Evolutionary conservation across 192 early-diverging fungal species (phyloP), one percentile per base, ranked within the genome.

Genomic region (Paraglomus occultum): DNA sequence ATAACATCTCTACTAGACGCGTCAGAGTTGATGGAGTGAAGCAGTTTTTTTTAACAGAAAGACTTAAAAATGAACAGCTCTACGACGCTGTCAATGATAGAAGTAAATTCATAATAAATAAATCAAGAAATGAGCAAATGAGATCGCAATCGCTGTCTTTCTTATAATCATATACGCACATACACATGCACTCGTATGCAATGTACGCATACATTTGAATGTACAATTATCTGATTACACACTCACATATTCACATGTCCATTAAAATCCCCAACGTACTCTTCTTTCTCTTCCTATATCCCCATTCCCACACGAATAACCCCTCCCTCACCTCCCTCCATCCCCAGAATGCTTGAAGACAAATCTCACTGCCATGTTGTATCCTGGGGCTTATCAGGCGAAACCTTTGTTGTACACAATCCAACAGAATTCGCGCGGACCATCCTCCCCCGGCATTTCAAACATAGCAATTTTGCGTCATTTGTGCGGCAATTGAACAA

Each of bases 321-420:
- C 11, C 49, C 49, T 12, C n/a, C 11, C 51, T 3, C 51, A 1
- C 51, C 1, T 51, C 3, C 18, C 18, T 3, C 15, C 1, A 51
- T 18, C 15, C 18, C 51, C 71, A 88, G 88, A 38, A 90, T 92
- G 87, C 80, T 90, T 8, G 86, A 89, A 61, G 88, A 92, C 51
- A 80, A 84, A 18, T 78, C 86, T 23, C 84, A 81, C 23, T 53
- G 77, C 12, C 74, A 79, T 12, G 83, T 85, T 20, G 80, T 91
- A 9, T 73, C 75, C 0, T 92, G 91, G 91, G 89, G 89, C 23
- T 59, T 67, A 6, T 70, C 73, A 9, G 90, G 90, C 8, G 78
- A 83, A 23, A 80, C 84, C 1, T 92, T 92, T 81, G 86, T 91
- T 6, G 87, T 92, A 45, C 85, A 86, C 74, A 88, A 88, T 52